Conservation (phyloP, 2,329 filamentous ascomycete genomes). For the Hypoxylon rubiginosum region DNA sequence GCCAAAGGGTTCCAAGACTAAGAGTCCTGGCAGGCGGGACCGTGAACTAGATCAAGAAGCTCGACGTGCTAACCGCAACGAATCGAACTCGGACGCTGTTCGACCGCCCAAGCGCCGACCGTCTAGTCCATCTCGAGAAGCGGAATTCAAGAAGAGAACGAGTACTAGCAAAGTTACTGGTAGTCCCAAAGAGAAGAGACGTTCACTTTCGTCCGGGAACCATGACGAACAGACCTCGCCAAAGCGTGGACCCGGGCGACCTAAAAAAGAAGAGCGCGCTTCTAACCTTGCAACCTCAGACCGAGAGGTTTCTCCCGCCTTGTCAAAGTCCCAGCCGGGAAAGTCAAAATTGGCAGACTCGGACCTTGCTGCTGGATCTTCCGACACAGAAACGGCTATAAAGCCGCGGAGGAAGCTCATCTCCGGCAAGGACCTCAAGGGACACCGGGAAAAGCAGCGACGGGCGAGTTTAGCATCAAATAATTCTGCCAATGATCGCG, state of each 20-base stretch:
- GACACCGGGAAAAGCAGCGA: slow-evolving; percentile 70
- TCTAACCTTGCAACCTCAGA: slow-evolving; percentile 65
- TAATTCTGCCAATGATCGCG: slow-evolving; percentile 66
- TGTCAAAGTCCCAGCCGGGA: slow-evolving; percentile 59
- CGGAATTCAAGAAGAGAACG: slow-evolving; percentile 60
- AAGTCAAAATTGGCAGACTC: slow-evolving; percentile 68
- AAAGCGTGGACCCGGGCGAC: slow-evolving; percentile 66
- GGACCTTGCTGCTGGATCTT: slow-evolving; percentile 65
- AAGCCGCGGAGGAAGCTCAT: slow-evolving; percentile 75
- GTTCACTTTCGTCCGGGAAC: slow-evolving; percentile 59
- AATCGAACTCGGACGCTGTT: slow-evolving; percentile 59
- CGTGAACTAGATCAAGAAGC: slow-evolving; percentile 60
- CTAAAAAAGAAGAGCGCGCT: slow-evolving; percentile 67
- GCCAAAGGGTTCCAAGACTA: slow-evolving; percentile 64
- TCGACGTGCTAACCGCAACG: slow-evolving; percentile 59
- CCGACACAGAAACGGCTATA: slow-evolving; percentile 67
- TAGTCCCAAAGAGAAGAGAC: slow-evolving; percentile 65
- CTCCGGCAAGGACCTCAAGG: slow-evolving; percentile 72
- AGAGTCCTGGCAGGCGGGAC: slow-evolving; percentile 61
- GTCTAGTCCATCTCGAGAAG: slow-evolving; percentile 64
- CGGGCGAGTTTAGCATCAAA: slow-evolving; percentile 71
- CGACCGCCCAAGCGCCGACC: slow-evolving; percentile 61
- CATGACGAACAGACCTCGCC: slow-evolving; percentile 62
- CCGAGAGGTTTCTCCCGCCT: slow-evolving; percentile 65
- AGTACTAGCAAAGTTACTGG: slow-evolving; percentile 53